Evolutionary conservation across 257 asterid genomes (phyloP).

Genomic region (Agastache rugosa): DNA sequence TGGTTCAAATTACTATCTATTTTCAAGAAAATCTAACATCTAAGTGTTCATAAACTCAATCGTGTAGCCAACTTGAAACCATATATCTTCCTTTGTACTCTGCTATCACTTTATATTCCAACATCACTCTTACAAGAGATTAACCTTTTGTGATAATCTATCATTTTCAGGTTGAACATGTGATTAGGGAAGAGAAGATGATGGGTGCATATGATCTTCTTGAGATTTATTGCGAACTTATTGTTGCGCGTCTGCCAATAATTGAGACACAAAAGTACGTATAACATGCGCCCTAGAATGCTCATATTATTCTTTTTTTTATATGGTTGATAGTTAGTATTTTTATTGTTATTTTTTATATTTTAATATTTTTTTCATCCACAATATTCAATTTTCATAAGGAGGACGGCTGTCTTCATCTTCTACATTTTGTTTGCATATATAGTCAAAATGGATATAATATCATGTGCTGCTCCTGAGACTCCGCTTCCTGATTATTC

Average conservation of each 20-base stretch:
- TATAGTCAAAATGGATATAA: constrained; percentile 8
- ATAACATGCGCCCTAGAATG: constrained; percentile 30
- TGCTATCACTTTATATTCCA: constrained; percentile 7
- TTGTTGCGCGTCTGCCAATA: constrained; percentile 78
- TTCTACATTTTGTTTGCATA: constrained; percentile 29
- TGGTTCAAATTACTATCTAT: background rate
- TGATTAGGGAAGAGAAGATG: constrained; percentile 94
- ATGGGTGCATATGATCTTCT: constrained; percentile 93
- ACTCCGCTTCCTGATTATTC: constrained; percentile 36
- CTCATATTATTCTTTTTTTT: constrained; percentile 10
- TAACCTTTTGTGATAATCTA: constrained; percentile 21
- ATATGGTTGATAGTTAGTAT: background rate
- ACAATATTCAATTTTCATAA: constrained; percentile 9
- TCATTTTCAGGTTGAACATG: constrained; percentile 87
- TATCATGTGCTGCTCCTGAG: constrained; percentile 33
- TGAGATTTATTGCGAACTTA: constrained; percentile 85
- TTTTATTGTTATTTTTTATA: background rate
- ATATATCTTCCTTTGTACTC: constrained; percentile 23
- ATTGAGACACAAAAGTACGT: constrained; percentile 96
- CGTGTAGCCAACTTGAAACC: constrained; percentile 18
- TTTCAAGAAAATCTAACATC: background rate
- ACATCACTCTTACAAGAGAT: constrained; percentile 15
- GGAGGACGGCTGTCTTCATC: constrained; percentile 3
- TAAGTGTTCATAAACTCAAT: background rate
- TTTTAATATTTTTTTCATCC: constrained; percentile 11